Evolutionary conservation across 352 stramenopile genomes (phyloP).

Genomic region (Blastocystis sp.): DNA sequence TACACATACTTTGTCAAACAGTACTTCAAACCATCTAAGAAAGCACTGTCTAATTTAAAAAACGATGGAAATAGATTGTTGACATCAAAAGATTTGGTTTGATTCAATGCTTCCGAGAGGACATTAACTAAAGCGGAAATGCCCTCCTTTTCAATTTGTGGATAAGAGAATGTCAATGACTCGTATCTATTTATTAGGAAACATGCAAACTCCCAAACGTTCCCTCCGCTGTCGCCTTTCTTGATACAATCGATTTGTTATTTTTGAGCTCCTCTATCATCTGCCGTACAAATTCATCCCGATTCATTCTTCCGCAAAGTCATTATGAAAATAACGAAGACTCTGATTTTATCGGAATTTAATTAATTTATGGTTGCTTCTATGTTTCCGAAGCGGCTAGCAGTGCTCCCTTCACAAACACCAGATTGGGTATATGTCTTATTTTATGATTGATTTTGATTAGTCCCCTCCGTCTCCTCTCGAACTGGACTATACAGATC

Average conservation of each 20-base stretch:
- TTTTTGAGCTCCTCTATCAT: slow-evolving; percentile 2
- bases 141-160: not conserved
- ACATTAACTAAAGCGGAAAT: not conserved
- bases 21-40: slow-evolving; percentile 2
- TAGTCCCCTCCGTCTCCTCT: slow-evolving; percentile 1
- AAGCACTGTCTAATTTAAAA: not conserved
- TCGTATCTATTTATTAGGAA: not conserved
- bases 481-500: not conserved
- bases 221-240: not conserved
- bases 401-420: slow-evolving; percentile 24
- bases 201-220: not conserved
- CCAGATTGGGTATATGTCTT: not conserved
- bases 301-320: not conserved
- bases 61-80: not conserved
- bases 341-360: not conserved
- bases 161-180: slow-evolving; percentile 1
- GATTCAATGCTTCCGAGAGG: not conserved
- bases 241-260: not conserved
- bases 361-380: not conserved
- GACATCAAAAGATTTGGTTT: not conserved
- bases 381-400: slow-evolving; percentile 16
- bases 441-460: not conserved
- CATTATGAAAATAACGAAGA: not conserved
- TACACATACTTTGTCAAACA: not conserved
- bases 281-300: not conserved